Conservation (phyloP, 2,329 filamentous ascomycete species). For the Fusarium luffae region DNA sequence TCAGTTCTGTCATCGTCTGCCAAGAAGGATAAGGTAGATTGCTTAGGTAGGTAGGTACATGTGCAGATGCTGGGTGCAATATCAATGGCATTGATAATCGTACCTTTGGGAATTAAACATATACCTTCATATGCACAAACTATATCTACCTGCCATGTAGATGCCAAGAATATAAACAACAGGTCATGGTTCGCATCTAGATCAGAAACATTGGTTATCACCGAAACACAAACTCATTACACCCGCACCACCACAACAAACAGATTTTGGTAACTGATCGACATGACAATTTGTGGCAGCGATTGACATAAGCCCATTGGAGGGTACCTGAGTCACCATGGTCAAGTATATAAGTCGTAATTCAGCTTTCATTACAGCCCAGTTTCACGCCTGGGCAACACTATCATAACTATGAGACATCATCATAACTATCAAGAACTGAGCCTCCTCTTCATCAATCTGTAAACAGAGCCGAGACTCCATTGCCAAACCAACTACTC, state of each 20-base stretch:
- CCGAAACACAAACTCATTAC: background rate
- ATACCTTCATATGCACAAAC: background rate
- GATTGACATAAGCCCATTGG: background rate
- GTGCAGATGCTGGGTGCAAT: background rate
- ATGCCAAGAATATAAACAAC: background rate
- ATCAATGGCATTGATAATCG: background rate
- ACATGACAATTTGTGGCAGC: background rate
- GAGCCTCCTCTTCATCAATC: constrained; percentile 34
- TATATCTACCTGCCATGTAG: background rate
- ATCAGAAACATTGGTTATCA: background rate
- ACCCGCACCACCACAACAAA: background rate
- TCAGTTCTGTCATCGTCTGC: background rate
- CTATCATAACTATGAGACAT: constrained; percentile 24
- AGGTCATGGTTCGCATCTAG: background rate
- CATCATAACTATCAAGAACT: constrained; percentile 27
- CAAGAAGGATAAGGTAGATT: background rate
- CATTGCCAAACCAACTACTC: constrained; percentile 30
- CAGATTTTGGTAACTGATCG: background rate
- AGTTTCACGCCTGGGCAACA: constrained; percentile 8
- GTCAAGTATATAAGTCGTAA: background rate
- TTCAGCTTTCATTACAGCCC: constrained; percentile 27
- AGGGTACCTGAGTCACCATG: background rate
- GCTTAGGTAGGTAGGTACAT: background rate
- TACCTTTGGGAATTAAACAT: background rate
- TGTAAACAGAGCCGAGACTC: constrained; percentile 39